A percentile compares a stretch with the other conserved stretches of the same genome.
Evolutionary conservation across 1,284 basidiomycete species (phyloP).

Genomic region (Malassezia obtusa): DNA sequence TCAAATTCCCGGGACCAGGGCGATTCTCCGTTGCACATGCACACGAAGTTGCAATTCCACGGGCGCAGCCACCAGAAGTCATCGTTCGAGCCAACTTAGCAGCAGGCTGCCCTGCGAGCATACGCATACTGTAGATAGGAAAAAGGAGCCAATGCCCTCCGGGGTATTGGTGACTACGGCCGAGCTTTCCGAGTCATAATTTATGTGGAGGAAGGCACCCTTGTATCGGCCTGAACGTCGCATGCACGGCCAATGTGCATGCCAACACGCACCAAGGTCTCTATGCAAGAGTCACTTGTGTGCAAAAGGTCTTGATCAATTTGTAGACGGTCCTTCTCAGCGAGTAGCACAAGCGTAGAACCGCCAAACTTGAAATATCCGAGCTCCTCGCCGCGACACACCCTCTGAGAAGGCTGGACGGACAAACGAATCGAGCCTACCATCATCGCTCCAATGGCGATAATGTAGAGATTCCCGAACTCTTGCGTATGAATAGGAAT

Average conservation of each 20-base stretch:
- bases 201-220: constrained; percentile 1
- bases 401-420: constrained; percentile 67
- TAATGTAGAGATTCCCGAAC: constrained; percentile 26
- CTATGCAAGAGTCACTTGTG: constrained; percentile 57
- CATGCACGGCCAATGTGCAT: constrained; percentile 25
- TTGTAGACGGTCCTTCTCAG: constrained; percentile 50
- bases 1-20: constrained; percentile 36
- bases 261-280: constrained; percentile 62
- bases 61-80: not conserved
- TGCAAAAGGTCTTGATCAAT: constrained; percentile 87
- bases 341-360: constrained; percentile 32
- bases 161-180: constrained; percentile 3
- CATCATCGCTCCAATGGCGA: constrained; percentile 52
- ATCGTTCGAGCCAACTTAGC: not conserved
- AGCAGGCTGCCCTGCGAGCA: not conserved
- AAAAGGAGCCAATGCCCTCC: not conserved
- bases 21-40: constrained; percentile 11
- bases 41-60: constrained; percentile 12
- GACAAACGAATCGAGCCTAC: constrained; percentile 64
- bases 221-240: too few species aligned
- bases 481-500: constrained; percentile 47
- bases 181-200: not conserved
- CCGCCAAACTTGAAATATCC: constrained; percentile 53
- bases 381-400: constrained; percentile 76
- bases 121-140: not conserved